A percentile compares a stretch with the other conserved stretches of the same genome.
Conservation (phyloP, 1,284 basidiomycete genomes). For the Sanghuangporus sanghuang region DNA sequence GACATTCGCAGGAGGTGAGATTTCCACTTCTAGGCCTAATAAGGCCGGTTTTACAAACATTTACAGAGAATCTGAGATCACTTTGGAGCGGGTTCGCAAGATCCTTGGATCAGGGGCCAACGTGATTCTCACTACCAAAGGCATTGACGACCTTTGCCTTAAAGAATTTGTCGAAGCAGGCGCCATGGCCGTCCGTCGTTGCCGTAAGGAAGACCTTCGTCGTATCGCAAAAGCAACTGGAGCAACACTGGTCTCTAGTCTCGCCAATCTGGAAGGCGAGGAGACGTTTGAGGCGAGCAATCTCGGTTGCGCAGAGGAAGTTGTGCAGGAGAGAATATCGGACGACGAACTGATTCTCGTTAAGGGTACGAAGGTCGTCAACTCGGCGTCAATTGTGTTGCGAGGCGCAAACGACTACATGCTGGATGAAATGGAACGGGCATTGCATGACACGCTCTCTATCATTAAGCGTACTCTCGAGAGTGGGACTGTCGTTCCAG, state of each 20-base stretch:
- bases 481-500: slow-evolving; percentile 93
- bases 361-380: slow-evolving; percentile 97
- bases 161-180: slow-evolving; percentile 99
- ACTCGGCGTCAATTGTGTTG: slow-evolving; percentile 88
- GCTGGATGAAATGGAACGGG: slow-evolving; percentile 99
- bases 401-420: slow-evolving; percentile 99
- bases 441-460: slow-evolving; percentile 91
- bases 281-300: slow-evolving; percentile 94
- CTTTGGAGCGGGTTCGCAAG: slow-evolving; percentile 93
- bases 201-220: slow-evolving; percentile 95
- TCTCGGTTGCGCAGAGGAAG: slow-evolving; percentile 92
- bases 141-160: slow-evolving; percentile 96
- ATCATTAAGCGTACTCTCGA: slow-evolving; percentile 98
- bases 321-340: slow-evolving; percentile 95
- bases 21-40: background rate
- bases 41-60: background rate
- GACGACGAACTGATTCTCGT: slow-evolving; percentile 98
- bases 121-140: slow-evolving; percentile 96
- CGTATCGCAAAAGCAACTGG: slow-evolving; percentile 98
- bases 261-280: slow-evolving; percentile 97
- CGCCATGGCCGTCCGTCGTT: slow-evolving; percentile 97
- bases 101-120: slow-evolving; percentile 96
- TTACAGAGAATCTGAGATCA: slow-evolving; percentile 90
- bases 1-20: slow-evolving; percentile 88
- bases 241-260: slow-evolving; percentile 86